phyloP scores from a whole-genome alignment of 306 rosid genomes.

The Fagus sylvatica region DNA sequence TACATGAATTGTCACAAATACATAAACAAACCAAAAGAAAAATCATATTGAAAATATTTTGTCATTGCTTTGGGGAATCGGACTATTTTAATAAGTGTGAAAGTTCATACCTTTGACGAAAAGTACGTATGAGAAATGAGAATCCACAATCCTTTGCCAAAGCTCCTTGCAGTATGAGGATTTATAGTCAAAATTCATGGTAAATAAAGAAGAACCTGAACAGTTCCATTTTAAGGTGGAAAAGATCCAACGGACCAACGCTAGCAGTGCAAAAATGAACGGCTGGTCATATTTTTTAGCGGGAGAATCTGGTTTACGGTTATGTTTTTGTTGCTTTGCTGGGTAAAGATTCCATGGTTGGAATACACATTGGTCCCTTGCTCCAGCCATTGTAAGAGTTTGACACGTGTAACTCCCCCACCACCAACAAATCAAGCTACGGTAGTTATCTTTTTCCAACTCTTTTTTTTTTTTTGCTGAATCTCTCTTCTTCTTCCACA shows the following conservation, averaged over 20 bases:
- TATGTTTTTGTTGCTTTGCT: not conserved
- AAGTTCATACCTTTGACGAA: constrained; percentile 16
- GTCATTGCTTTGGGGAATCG: not conserved
- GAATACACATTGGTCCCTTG: not conserved
- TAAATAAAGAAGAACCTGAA: not conserved
- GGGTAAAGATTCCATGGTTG: not conserved
- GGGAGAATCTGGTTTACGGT: constrained; percentile 1
- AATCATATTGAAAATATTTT: not conserved
- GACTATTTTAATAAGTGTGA: not conserved
- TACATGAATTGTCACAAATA: not conserved
- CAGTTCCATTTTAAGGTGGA: constrained; percentile 3
- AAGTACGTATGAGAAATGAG: constrained; percentile 17
- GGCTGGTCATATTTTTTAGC: constrained; percentile 12
- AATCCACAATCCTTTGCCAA: constrained; percentile 13
- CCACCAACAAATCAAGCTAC: no score
- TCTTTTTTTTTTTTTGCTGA: no score
- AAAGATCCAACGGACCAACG: not conserved
- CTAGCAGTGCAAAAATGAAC: not conserved
- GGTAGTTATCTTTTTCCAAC: not conserved
- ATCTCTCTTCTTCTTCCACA: no score
- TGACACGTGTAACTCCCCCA: not conserved
- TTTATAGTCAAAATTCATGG: not conserved
- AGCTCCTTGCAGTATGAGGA: not conserved
- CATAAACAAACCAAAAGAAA: not conserved
- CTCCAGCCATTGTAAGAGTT: not conserved